Evolutionary conservation across 768 basidiomycete genomes (phyloP).

Genomic region (Mrakia gelida): DNA sequence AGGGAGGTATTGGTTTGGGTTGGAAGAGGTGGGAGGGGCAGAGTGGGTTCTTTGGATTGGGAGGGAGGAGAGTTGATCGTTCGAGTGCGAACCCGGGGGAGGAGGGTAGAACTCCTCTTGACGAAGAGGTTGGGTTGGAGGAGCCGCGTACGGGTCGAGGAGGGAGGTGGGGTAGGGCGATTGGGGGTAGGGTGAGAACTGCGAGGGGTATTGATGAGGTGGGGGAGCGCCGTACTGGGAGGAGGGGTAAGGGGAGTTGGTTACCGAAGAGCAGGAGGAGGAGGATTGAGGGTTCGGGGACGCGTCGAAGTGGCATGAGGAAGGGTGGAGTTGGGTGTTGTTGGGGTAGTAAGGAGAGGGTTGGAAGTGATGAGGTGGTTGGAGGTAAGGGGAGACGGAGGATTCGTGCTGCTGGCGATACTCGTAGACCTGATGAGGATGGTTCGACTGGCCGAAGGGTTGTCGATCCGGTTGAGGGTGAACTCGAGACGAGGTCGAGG

Average conservation of each 20-base stretch:
- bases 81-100: neutral
- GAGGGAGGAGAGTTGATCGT: neutral
- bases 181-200: neutral
- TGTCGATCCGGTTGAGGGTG: neutral
- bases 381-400: neutral
- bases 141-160: neutral
- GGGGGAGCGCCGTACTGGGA: neutral
- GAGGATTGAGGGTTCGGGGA: neutral
- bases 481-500: neutral
- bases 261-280: neutral
- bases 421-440: neutral
- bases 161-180: neutral
- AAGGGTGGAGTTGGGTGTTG: neutral
- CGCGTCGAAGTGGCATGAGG: neutral
- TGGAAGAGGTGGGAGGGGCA: neutral
- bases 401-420: neutral
- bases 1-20: neutral
- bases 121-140: neutral
- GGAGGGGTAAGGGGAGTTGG: neutral
- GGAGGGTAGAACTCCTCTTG: neutral
- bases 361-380: neutral
- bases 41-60: slow-evolving; percentile 10
- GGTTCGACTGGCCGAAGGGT: neutral
- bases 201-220: neutral
- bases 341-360: neutral